phyloP scores from a whole-genome alignment of 345 rosid genomes.

The Hibiscus mutabilis region DNA sequence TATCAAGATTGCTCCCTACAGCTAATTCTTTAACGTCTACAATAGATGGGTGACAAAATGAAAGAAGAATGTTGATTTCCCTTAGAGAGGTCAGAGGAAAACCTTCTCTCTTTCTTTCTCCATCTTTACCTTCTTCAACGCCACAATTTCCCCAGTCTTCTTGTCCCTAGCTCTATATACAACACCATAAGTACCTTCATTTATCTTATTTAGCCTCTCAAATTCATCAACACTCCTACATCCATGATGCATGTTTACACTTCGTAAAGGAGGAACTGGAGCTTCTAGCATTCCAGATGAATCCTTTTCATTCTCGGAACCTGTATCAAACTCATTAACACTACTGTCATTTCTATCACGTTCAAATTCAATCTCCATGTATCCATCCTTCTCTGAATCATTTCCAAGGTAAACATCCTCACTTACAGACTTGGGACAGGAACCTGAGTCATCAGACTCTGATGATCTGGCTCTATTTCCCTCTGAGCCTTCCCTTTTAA shows the following conservation, averaged over 20 bases:
- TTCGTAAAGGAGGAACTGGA: conserved; percentile 47
- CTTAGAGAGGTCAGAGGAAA: conserved; percentile 91
- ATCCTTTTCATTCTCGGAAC: conserved; percentile 53
- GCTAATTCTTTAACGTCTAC: conserved; percentile 99
- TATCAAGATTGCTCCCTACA: conserved; percentile 87
- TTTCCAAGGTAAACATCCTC: conserved; percentile 42
- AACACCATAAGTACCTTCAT: conserved; percentile 99
- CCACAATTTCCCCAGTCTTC: conserved; percentile 88
- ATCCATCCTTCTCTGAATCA: conserved; percentile 49
- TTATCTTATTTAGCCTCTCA: conserved; percentile 94
- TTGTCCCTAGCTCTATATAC: conserved; percentile 94
- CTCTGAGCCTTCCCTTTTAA: conserved; percentile 49
- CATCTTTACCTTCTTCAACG: conserved; percentile 98
- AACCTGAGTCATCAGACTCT: conserved; percentile 54
- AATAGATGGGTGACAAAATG: conserved; percentile 87
- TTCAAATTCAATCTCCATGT: conserved; percentile 64
- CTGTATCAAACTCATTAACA: conserved; percentile 34
- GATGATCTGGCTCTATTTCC: conserved; percentile 45
- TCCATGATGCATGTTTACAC: conserved; percentile 88
- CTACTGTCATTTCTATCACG: conserved; percentile 26
- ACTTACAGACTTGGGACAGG: conserved; percentile 40
- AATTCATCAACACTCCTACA: conserved; percentile 98
- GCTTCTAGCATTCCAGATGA: conserved; percentile 51
- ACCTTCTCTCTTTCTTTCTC: conserved; percentile 99
- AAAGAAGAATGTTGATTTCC: conserved; percentile 93